phyloP scores from a whole-genome alignment of 73 alveolate genomes.

The Stentor coeruleus region DNA sequence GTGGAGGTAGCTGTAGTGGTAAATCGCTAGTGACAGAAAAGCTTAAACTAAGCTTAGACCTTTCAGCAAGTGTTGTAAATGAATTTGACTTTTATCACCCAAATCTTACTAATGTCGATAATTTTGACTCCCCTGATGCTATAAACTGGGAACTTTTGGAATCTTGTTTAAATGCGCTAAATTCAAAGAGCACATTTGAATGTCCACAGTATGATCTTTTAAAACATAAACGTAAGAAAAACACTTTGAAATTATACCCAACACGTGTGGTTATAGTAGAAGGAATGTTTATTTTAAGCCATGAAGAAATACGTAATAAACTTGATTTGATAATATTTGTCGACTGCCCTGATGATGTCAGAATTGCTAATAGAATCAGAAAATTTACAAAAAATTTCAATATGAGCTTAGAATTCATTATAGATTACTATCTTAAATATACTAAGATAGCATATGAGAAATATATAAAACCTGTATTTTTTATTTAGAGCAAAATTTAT shows the following conservation, averaged over 20 bases:
- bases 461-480: conserved; percentile 81
- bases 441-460: conserved; percentile 86
- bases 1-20: background rate
- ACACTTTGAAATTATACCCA: conserved; percentile 17
- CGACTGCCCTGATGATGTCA: conserved; percentile 87
- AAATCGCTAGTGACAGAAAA: background rate
- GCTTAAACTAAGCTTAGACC: background rate
- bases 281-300: conserved; percentile 77
- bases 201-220: background rate
- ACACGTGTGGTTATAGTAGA: conserved; percentile 67
- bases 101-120: background rate
- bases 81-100: background rate
- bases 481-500: conserved; percentile 68
- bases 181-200: background rate
- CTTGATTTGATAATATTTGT: conserved; percentile 73
- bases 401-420: background rate
- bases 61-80: conserved; percentile 7
- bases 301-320: conserved; percentile 55
- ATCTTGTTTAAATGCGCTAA: background rate
- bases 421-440: conserved; percentile 32
- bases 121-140: background rate
- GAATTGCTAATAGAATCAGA: conserved; percentile 78
- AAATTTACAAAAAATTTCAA: conserved; percentile 53
- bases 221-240: background rate
- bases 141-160: background rate